Evolutionary conservation across 2,329 filamentous ascomycete species (phyloP).

Genomic region (Lasiodiplodia citricola): DNA sequence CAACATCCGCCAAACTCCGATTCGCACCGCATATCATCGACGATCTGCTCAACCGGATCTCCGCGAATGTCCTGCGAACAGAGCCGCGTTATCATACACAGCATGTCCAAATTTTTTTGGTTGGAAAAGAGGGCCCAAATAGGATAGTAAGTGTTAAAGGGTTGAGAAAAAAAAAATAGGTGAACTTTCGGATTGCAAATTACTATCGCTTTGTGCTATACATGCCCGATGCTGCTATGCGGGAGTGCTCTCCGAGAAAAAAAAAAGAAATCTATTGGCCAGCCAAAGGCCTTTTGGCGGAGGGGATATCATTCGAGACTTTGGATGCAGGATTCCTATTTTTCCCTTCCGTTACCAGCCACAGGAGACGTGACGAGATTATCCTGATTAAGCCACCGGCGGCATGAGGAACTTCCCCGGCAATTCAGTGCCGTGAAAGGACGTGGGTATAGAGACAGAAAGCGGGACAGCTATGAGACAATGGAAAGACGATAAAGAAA

Average conservation of each 20-base stretch:
- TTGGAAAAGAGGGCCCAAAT: not conserved
- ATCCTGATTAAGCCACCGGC: conserved; percentile 8
- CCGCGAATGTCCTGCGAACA: not conserved
- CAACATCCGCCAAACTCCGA: not conserved
- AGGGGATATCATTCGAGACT: conserved; percentile 14
- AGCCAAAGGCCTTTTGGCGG: not conserved
- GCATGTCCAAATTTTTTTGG: not conserved
- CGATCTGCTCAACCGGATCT: not conserved
- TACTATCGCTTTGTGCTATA: conserved; percentile 20
- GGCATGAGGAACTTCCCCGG: not conserved
- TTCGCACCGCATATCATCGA: not conserved
- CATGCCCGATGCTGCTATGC: conserved; percentile 1
- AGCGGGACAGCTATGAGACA: conserved; percentile 8
- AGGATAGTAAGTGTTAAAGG: not conserved
- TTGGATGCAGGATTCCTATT: not conserved
- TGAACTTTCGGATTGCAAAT: not conserved
- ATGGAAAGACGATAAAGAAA: not conserved
- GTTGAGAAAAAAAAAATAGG: not conserved
- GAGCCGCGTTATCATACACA: not conserved
- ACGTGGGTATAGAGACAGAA: not conserved
- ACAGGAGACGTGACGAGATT: not conserved
- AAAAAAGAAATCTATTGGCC: conserved; percentile 10
- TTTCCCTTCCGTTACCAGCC: not conserved
- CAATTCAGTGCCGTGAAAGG: not conserved
- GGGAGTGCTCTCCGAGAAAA: not conserved